Conservation (phyloP, 2,329 filamentous ascomycete genomes). For the Passalora sequoiae region DNA sequence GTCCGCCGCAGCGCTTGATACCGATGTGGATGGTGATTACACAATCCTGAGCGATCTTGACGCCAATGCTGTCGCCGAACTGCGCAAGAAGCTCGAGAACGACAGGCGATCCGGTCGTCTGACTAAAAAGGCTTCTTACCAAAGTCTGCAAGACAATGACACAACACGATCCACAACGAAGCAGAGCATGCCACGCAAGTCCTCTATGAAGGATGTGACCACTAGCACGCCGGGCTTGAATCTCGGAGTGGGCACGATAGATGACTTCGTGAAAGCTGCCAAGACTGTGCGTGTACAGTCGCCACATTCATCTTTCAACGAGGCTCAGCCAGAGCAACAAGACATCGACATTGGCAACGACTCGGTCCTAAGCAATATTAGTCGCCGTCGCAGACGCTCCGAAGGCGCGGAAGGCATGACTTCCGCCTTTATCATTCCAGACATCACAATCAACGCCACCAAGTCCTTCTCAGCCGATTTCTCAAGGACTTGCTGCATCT, state of each 20-base stretch:
- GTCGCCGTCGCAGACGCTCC: slow-evolving; percentile 45
- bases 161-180: slow-evolving; percentile 33
- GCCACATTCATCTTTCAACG: slow-evolving; percentile 31
- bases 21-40: slow-evolving; percentile 35
- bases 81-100: slow-evolving; percentile 53
- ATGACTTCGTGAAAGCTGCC: slow-evolving; percentile 28
- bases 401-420: slow-evolving; percentile 49
- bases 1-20: neutral
- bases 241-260: slow-evolving; percentile 16
- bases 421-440: slow-evolving; percentile 59
- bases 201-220: slow-evolving; percentile 50
- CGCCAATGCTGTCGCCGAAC: slow-evolving; percentile 47
- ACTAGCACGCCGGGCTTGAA: slow-evolving; percentile 28
- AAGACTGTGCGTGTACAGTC: slow-evolving; percentile 36
- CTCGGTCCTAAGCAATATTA: slow-evolving; percentile 47
- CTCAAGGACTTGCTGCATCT: slow-evolving; percentile 22
- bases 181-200: slow-evolving; percentile 46
- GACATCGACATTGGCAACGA: slow-evolving; percentile 35
- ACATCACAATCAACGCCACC: slow-evolving; percentile 50
- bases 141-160: slow-evolving; percentile 4
- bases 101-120: slow-evolving; percentile 41
- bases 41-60: slow-evolving; percentile 54
- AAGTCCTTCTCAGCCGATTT: slow-evolving; percentile 11
- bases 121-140: slow-evolving; percentile 5
- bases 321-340: slow-evolving; percentile 26